Evolutionary conservation across 2,329 filamentous ascomycete species (phyloP).

Genomic region (Aspergillus jensenii): DNA sequence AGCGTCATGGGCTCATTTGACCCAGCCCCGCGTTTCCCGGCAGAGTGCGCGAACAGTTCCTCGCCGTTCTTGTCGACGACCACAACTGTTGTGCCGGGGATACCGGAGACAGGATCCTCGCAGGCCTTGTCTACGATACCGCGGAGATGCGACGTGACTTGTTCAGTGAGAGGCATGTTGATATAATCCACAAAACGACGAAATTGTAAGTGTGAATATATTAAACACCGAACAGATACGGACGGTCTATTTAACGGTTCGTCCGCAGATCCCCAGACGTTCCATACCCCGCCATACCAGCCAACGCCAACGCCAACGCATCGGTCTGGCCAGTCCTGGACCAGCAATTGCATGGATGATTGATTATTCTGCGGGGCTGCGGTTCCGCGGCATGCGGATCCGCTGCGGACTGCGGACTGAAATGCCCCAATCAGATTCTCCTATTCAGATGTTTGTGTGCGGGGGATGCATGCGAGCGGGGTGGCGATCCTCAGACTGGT

Average conservation of each 20-base stretch:
- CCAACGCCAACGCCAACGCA: too few species aligned
- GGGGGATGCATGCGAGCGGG: too few species aligned
- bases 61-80: conserved; percentile 51
- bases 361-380: neutral
- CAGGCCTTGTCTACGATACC: conserved; percentile 13
- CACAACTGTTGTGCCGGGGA: conserved; percentile 49
- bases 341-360: neutral
- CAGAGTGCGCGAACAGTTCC: conserved; percentile 50
- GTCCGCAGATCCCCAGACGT: neutral
- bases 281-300: neutral
- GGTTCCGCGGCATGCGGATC: neutral
- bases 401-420: neutral
- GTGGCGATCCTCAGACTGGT: too few species aligned
- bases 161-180: conserved; percentile 1
- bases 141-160: neutral
- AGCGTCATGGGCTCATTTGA: conserved; percentile 54
- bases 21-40: conserved; percentile 47
- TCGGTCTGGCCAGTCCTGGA: too few species aligned
- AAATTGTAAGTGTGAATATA: neutral
- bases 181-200: neutral
- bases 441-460: too few species aligned
- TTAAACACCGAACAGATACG: neutral
- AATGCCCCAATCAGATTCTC: neutral
- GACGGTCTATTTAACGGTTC: neutral
- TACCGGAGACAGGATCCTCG: conserved; percentile 33